Percentiles rank a stretch among this genome's conserved stretches.
These are phyloP conservation scores for Fusarium beomiforme DNA, from an alignment of 2,329 filamentous ascomycete species.

Conservation along the genomic window DNA sequence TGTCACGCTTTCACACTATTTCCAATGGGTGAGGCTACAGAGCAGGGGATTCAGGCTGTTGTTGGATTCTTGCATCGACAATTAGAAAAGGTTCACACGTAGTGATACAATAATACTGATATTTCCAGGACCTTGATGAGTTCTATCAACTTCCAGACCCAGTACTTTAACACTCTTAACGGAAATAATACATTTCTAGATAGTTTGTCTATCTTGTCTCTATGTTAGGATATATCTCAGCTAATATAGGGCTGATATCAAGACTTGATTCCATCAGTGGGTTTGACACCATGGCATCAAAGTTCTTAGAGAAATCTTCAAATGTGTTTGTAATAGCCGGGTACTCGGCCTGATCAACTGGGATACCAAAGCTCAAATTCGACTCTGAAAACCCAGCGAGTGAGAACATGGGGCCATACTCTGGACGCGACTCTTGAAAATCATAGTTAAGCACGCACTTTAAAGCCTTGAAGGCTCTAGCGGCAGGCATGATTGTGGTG, in stretches of 20 bases:
- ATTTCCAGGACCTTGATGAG: no score
- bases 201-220: background rate
- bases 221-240: background rate
- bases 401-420: background rate
- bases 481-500: background rate
- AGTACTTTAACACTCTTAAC: no score
- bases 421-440: background rate
- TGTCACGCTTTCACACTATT: background rate
- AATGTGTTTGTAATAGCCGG: background rate
- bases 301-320: background rate
- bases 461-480: background rate
- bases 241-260: background rate
- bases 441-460: background rate
- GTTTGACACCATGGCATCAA: background rate
- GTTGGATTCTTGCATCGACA: background rate
- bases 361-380: background rate
- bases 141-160: no score
- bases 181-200: no score
- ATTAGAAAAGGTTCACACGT: background rate
- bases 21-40: background rate
- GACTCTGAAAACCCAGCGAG: background rate
- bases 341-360: background rate
- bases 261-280: background rate
- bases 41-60: background rate
- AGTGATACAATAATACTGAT: no score